These are phyloP conservation scores for Triticum monococcum DNA, from an alignment of 176 grass and related monocot genomes.

Conservation along the genomic window DNA sequence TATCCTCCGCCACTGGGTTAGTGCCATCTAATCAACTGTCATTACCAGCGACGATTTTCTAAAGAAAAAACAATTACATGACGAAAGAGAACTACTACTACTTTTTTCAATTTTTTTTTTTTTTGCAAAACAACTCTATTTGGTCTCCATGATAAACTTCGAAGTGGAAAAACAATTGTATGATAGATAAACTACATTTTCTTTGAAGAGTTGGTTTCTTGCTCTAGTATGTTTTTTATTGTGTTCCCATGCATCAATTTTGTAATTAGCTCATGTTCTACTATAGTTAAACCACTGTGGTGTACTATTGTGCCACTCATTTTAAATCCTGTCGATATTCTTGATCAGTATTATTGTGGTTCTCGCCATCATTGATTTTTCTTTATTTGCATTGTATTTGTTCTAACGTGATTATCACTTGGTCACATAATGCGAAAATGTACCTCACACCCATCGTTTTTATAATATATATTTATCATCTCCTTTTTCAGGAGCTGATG, in stretches of 20 bases:
- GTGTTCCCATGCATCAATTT: background rate
- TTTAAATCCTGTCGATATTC: background rate
- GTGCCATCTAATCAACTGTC: no score
- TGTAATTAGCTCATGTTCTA: background rate
- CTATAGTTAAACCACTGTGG: background rate
- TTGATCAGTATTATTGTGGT: background rate
- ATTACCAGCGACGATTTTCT: no score
- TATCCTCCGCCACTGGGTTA: no score
- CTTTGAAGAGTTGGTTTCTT: background rate
- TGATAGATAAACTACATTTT: background rate
- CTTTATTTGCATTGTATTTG: background rate
- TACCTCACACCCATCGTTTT: background rate
- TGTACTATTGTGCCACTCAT: background rate
- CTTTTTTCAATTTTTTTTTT: no score
- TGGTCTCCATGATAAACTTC: background rate
- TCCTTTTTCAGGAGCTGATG: slow-evolving; percentile 41
- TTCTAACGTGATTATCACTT: background rate
- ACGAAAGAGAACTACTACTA: no score
- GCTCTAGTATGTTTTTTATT: background rate
- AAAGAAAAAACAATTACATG: no score
- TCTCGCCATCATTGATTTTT: slow-evolving; percentile 8
- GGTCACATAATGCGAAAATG: background rate
- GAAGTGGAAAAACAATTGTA: background rate
- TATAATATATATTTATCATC: background rate
- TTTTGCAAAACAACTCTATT: background rate